Conservation (phyloP, 305 asterid species). For the Ajuga reptans region DNA sequence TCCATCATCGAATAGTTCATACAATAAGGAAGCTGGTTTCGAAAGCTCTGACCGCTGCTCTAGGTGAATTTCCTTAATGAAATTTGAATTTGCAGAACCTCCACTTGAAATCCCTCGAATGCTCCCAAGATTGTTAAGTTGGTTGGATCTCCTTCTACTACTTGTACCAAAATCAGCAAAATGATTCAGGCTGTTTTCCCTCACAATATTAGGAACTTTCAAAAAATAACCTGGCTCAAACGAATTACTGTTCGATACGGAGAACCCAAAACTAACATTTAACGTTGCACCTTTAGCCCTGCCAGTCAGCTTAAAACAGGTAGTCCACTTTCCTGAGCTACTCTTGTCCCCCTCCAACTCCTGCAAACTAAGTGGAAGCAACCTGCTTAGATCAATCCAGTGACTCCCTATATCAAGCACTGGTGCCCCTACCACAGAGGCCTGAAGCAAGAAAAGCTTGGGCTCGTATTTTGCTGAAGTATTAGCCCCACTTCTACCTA, state of each 20-base stretch:
- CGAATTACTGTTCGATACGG: constrained; percentile 39
- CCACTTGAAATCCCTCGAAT: constrained; percentile 26
- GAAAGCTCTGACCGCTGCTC: constrained; percentile 41
- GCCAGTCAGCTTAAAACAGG: constrained; percentile 74
- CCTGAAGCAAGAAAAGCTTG: constrained; percentile 49
- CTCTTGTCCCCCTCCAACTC: constrained; percentile 57
- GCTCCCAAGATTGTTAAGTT: constrained; percentile 25
- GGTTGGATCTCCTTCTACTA: constrained; percentile 15
- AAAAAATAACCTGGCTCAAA: constrained; percentile 37
- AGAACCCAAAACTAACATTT: constrained; percentile 72
- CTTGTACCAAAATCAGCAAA: constrained; percentile 27
- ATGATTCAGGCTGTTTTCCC: constrained; percentile 33
- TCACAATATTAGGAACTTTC: constrained; percentile 39
- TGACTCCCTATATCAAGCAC: constrained; percentile 60
- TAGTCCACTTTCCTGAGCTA: constrained; percentile 70
- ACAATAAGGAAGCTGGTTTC: constrained; percentile 36
- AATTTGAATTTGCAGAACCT: constrained; percentile 28
- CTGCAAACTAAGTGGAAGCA: constrained; percentile 70
- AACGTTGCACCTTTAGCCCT: constrained; percentile 66
- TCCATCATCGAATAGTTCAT: constrained; percentile 49
- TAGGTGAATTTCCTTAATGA: constrained; percentile 29
- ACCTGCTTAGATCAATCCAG: constrained; percentile 73
- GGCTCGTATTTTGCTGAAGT: constrained; percentile 63
- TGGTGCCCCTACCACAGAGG: constrained; percentile 54
- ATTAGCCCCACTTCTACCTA: constrained; percentile 46